Evolutionary conservation across 2,329 filamentous ascomycete genomes (phyloP), one percentile per base, ranked within the genome.

Genomic region (Beauveria rudraprayagi): DNA sequence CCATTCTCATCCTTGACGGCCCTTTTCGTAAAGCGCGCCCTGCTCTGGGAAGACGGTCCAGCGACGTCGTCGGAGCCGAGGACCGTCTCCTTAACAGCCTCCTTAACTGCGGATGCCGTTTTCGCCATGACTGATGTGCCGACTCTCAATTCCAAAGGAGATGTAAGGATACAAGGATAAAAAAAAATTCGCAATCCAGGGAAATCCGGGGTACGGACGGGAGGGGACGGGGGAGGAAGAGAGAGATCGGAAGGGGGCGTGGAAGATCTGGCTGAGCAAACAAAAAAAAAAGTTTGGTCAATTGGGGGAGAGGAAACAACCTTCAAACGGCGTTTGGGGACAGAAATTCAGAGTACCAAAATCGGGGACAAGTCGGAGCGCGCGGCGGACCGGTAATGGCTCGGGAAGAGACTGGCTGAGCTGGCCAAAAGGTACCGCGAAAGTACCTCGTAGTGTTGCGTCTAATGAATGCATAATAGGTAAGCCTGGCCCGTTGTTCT

Each of bases 51-150:
- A 54, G 91, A 92, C 66, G 93, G 77, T 72, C 88, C 81, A 34
- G 81, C 76, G 9, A 78, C 75, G 67, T 82, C 77, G 61, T 81
- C 76, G 5, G 74, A 72, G 67, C 91, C 91, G 63, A 94, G 76
- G 68, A 96, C 81, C 68, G 83, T 84, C 78, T 92, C 91, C 78
- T 91, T 95, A 73, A 95, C 85, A 64, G 83, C 81, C 74, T 88
- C 87, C 74, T 83, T 88, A 66, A 88, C 81, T 63, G 75, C 73
- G 61, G 77, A 72, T 61, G 77, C 72, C 66, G 74, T 78, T 61
- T 71, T 68, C 51, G 63, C 50, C 73, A 75, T 76, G 67, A 57
- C 68, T 56, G 51, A 37, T 50, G 34, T 34, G 41, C 41, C 24
- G 52, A 43, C 47, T 30, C 53, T 54, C 41, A 24, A 58, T 50